Evolutionary conservation across 352 stramenopile species (phyloP).

Genomic region (Globisporangium canariense): DNA sequence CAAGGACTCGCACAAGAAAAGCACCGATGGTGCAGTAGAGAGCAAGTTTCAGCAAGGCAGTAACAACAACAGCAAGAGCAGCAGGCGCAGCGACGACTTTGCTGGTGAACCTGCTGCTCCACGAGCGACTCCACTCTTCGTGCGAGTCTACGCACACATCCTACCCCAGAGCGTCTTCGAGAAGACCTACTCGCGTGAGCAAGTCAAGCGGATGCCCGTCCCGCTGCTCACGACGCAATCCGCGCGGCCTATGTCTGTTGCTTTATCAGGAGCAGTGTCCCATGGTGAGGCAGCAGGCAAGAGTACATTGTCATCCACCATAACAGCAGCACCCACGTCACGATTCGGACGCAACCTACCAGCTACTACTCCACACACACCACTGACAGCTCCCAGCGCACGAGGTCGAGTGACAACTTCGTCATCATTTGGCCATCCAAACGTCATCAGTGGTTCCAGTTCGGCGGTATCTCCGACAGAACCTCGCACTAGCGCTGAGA

Average conservation of each 20-base stretch:
- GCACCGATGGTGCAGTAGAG: neutral
- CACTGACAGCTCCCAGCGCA: slow-evolving; percentile 8
- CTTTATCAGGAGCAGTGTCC: neutral
- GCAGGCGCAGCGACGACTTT: neutral
- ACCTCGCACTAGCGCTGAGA: slow-evolving; percentile 4
- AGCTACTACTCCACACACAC: neutral
- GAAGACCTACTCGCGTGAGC: slow-evolving; percentile 36
- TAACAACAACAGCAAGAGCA: slow-evolving; percentile 16
- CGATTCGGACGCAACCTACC: neutral
- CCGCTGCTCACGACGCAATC: slow-evolving; percentile 15
- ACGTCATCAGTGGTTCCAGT: neutral
- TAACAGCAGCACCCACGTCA: neutral
- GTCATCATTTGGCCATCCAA: neutral
- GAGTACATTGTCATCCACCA: neutral
- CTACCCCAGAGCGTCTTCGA: slow-evolving; percentile 49
- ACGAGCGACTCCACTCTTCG: slow-evolving; percentile 31
- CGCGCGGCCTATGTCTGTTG: neutral
- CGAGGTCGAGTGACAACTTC: neutral
- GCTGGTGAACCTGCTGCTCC: neutral
- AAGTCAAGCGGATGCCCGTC: slow-evolving; percentile 33
- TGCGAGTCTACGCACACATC: slow-evolving; percentile 56
- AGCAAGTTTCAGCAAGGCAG: neutral
- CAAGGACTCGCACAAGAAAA: neutral
- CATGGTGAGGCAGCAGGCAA: neutral
- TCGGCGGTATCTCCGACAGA: neutral